phyloP scores from a whole-genome alignment of 306 rosid genomes.

The Trifolium dubium region DNA sequence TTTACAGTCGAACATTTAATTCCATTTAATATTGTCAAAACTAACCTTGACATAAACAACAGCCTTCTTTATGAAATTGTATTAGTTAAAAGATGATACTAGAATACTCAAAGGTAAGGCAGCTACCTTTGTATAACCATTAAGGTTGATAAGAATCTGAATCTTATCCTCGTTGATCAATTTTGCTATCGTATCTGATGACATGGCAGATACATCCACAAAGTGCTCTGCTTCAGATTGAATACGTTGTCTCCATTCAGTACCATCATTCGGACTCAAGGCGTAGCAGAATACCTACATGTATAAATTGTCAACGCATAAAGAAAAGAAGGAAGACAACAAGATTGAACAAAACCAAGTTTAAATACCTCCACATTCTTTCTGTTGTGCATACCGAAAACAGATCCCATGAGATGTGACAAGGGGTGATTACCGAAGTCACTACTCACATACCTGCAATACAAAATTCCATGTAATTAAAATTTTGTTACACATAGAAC shows the following conservation, averaged over 20 bases:
- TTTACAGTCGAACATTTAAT: not conserved
- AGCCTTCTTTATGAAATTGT: not conserved
- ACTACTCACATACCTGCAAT: conserved; percentile 58
- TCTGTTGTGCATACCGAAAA: conserved; percentile 90
- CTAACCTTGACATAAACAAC: not conserved
- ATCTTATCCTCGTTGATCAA: conserved; percentile 84
- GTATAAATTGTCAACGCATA: conserved; percentile 14
- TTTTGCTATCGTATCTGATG: conserved; percentile 92
- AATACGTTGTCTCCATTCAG: conserved; percentile 93
- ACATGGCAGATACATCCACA: conserved; percentile 84
- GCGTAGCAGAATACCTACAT: conserved; percentile 94
- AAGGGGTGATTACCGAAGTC: conserved; percentile 59
- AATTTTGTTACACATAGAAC: conserved; percentile 36
- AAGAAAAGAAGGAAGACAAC: conserved; percentile 20
- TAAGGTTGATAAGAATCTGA: conserved; percentile 87
- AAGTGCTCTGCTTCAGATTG: conserved; percentile 94
- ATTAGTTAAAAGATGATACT: not conserved
- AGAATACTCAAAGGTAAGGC: not conserved
- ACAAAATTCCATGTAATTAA: conserved; percentile 11
- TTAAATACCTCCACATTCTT: conserved; percentile 81
- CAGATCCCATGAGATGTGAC: conserved; percentile 97
- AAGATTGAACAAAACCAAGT: conserved; percentile 5
- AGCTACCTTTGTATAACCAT: conserved; percentile 95
- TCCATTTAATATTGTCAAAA: conserved; percentile 13
- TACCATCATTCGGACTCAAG: conserved; percentile 91